Base-by-base conservation (phyloP, 1,139 yeast species). In the Suhomyces chickasaworum region DNA sequence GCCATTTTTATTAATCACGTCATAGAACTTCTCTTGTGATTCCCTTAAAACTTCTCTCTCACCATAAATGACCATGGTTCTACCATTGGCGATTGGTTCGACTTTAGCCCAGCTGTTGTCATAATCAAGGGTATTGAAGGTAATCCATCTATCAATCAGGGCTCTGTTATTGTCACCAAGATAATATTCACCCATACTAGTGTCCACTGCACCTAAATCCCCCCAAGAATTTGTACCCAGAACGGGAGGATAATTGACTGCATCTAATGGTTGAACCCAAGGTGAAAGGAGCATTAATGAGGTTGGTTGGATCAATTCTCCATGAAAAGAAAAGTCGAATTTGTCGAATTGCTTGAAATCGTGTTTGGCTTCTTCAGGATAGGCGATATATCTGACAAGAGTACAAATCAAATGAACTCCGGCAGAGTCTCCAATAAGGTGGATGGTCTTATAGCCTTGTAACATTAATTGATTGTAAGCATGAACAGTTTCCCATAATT, bases 341-440 rank as follows among this genome's bases (percentile, higher is more conserved):
- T 59, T 49, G 3, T 56, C 52, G 44, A 52, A 63, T 12, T 50
- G 48, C 4, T 50, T 39, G 41, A 64, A 63, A 17, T 60, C 64
- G 13, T 43, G 44, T 15, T 51, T 42, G 2, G 66, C 59, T 47
- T 68, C 68, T 32, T 66, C 67, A 1, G 71, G 68, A 42, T 66
- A 60, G n/a, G 69, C 65, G 31, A 65, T 53, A 46, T 62, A 67
- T 45, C 75, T 63, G n/a, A 65, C 55, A 13, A 73, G 37, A 4
- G 68, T 61, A 15, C 70, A 51, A 7, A 67, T 61, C 53, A 75
- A 57, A 53, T 76, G 75, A 3, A 66, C 77, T 12, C 82, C 81
- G 23, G 77, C 76, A 2, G 81, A 75, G 52, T 76, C 82, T 7
- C 80, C 81, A 36, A 72, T 47, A 4, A 75, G 50, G 20, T 63